Evolutionary conservation across 371 early-diverging fungal genomes (phyloP).

Genomic region (Circinella umbellata): DNA sequence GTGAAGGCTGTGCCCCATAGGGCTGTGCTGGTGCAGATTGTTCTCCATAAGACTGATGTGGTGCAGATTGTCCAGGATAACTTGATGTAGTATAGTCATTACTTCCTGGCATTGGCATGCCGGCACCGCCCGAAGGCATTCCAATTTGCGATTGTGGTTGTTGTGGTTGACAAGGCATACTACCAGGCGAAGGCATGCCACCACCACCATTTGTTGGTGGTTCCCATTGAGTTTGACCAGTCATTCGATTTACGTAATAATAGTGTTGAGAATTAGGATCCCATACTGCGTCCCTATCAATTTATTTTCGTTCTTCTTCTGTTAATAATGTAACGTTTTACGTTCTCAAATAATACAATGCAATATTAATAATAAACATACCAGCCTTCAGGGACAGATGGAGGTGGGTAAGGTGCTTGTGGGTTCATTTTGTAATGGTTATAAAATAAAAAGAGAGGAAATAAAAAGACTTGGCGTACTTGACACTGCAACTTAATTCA

Average conservation of each 20-base stretch:
- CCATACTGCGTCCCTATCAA: constrained; percentile 43
- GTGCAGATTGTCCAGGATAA: background rate
- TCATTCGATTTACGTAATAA: constrained; percentile 38
- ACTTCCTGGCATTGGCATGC: constrained; percentile 8
- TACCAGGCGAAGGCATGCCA: constrained; percentile 3
- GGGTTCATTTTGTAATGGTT: background rate
- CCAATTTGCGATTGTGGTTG: no score
- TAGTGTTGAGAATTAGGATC: constrained; percentile 41
- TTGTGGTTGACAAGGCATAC: background rate
- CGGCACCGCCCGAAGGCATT: background rate
- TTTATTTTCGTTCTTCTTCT: background rate
- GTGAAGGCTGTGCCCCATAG: background rate
- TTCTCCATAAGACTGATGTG: background rate
- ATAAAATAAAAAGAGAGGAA: background rate
- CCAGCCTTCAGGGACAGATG: background rate
- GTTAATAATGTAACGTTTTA: background rate
- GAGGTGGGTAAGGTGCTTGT: constrained; percentile 4
- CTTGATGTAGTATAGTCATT: background rate
- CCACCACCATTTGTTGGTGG: constrained; percentile 23
- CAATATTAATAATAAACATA: background rate
- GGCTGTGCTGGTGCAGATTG: background rate
- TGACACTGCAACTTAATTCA: background rate
- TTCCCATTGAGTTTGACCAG: constrained; percentile 51
- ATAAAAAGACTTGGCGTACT: constrained; percentile 2
- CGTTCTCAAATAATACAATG: no score